phyloP scores from a whole-genome alignment of 2,329 filamentous ascomycete species.

The Paraconiothyrium brasiliense region DNA sequence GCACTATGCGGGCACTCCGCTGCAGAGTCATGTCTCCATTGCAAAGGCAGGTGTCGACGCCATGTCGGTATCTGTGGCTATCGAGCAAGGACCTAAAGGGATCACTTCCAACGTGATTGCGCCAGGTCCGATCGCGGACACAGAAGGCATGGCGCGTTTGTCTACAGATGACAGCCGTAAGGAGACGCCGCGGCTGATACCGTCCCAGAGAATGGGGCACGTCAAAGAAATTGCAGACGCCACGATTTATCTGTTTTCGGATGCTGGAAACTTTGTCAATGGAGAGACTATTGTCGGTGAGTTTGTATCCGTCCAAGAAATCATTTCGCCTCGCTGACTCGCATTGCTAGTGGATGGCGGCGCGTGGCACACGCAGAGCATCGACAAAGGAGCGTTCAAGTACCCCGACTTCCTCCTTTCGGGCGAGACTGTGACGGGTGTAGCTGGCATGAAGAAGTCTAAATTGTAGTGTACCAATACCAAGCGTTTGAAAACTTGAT shows the following conservation, averaged over 20 bases:
- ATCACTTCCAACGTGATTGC: constrained; percentile 89
- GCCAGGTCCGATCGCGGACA: constrained; percentile 84
- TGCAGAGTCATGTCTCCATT: constrained; percentile 89
- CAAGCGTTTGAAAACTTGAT: constrained; percentile 2
- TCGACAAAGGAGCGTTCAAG: constrained; percentile 51
- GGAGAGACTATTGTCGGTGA: constrained; percentile 82
- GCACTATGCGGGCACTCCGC: constrained; percentile 85
- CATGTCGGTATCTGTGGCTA: constrained; percentile 77
- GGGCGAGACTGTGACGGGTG: constrained; percentile 63
- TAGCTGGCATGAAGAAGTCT: constrained; percentile 63
- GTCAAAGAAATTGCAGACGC: constrained; percentile 92
- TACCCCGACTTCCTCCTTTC: constrained; percentile 70
- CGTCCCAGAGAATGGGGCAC: constrained; percentile 78
- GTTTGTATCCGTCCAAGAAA: constrained; percentile 21
- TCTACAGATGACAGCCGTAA: constrained; percentile 45
- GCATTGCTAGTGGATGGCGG: constrained; percentile 59
- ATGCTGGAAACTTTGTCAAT: constrained; percentile 86
- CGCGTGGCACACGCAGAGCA: constrained; percentile 56
- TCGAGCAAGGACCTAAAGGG: constrained; percentile 90
- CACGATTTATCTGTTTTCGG: constrained; percentile 87
- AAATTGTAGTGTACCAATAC: constrained; percentile 58
- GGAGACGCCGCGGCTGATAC: constrained; percentile 59
- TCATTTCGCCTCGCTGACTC: constrained; percentile 26
- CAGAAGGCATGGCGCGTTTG: constrained; percentile 69
- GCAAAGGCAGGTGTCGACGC: constrained; percentile 93